Conservation (phyloP, 2,329 filamentous ascomycete species). For the Pezicula rhizophila region DNA sequence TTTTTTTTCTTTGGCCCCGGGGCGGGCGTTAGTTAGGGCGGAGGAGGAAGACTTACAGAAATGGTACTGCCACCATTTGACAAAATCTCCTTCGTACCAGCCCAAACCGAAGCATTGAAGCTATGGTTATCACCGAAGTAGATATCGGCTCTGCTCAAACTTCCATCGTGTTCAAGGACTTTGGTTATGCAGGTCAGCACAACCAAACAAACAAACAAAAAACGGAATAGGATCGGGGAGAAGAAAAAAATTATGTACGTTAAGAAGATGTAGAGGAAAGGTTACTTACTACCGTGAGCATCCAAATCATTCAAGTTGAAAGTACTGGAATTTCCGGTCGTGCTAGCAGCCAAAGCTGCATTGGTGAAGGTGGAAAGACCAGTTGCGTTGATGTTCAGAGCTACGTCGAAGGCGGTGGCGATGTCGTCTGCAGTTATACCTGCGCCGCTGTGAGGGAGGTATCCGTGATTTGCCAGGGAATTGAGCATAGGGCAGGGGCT, state of each 20-base stretch:
- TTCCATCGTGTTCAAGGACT: slow-evolving; percentile 12
- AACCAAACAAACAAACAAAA: no score
- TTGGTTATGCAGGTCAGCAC: no score
- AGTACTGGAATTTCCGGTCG: slow-evolving; percentile 6
- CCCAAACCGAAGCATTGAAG: slow-evolving; percentile 11
- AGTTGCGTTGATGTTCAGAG: slow-evolving; percentile 6
- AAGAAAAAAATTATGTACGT: no score
- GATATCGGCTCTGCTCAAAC: slow-evolving; percentile 5
- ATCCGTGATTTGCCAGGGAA: slow-evolving; percentile 35
- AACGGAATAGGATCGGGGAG: no score
- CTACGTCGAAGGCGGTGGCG: slow-evolving; percentile 2
- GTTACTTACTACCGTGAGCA: slow-evolving; percentile 2
- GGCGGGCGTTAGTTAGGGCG: no score
- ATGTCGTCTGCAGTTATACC: slow-evolving; percentile 23
- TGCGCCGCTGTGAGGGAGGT: slow-evolving; percentile 31
- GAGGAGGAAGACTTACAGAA: background rate
- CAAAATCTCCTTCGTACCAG: slow-evolving; percentile 1
- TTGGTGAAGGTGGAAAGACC: background rate
- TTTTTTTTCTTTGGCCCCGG: no score
- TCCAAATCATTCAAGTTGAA: slow-evolving; percentile 11
- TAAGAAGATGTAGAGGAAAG: background rate
- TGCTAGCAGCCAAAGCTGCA: slow-evolving; percentile 1
- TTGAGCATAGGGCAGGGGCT: slow-evolving; percentile 35
- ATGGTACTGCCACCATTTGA: slow-evolving; percentile 1
- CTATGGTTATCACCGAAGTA: slow-evolving; percentile 8